Evolutionary conservation across 305 asterid genomes (phyloP).

Genomic region (Salvia sclarea): DNA sequence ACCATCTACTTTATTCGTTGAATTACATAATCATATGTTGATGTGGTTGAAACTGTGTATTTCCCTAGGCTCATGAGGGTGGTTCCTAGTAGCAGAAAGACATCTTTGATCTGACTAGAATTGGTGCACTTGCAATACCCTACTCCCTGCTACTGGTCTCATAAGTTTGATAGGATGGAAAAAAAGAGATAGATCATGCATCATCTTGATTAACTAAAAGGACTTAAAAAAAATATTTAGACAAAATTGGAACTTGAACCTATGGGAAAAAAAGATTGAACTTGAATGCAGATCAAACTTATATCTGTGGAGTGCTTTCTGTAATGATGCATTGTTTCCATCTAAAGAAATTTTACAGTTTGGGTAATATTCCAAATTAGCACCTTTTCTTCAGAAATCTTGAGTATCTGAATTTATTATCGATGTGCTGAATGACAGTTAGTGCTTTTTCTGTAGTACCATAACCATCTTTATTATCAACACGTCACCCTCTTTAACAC

Average conservation of each 20-base stretch:
- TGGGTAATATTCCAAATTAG: not conserved
- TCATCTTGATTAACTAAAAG: not conserved
- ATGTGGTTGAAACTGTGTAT: constrained; percentile 9
- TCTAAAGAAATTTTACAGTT: not conserved
- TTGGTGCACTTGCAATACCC: constrained; percentile 2
- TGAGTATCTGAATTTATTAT: not conserved
- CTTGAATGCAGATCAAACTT: constrained; percentile 4
- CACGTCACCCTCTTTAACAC: not conserved
- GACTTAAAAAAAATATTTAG: too few relatives aligned
- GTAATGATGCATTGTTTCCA: not conserved
- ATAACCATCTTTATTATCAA: not conserved
- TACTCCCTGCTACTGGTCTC: not conserved
- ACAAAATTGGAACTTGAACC: not conserved
- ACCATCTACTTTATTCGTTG: constrained; percentile 13
- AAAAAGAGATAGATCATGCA: not conserved
- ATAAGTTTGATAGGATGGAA: not conserved
- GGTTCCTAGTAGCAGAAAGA: not conserved
- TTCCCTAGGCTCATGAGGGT: not conserved
- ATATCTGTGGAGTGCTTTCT: not conserved
- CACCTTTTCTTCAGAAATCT: not conserved
- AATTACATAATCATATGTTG: not conserved
- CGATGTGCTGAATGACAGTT: not conserved
- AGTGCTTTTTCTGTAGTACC: not conserved
- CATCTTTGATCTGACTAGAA: constrained; percentile 1
- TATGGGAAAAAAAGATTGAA: constrained; percentile 13